Base-by-base conservation (phyloP, 805 yeast species). In the Kodamaea nitidulidarum region DNA sequence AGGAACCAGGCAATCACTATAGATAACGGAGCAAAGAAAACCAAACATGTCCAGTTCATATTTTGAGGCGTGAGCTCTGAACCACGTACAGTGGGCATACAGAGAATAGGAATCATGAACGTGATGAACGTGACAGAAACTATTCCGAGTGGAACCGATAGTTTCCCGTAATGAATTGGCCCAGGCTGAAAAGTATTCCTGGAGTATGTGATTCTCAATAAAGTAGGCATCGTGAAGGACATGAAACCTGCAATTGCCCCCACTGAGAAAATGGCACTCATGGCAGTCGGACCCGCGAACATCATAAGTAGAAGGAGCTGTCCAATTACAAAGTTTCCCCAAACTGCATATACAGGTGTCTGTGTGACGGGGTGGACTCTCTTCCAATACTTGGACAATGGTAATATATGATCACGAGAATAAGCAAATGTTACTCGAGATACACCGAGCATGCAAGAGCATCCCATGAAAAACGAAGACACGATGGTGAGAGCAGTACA, bases 161-260 rank as follows among this genome's bases (percentile, higher is more conserved):
- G 70, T 36, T 51, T 58, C 14, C 88, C 88, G 44, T 81, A 63
- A 54, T 73, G 65, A 81, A 84, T 80, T 4, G 87, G 87, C 2
- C 88, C 88, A 1, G 76, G 77, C 45, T 61, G 61, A 63, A 81
- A 81, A 1, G 65, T 60, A 24, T 70, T 61, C 40, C 74, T 60
- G 2, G 80, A 72, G 50, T 72, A 75, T 3, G 81, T 73, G 49
- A 78, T 73, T 52, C 78, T 75, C 42, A 81, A 67, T 6, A 76
- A 50, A 14, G 80, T 76, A 10, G 88, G 88, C 48, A 77, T 63
- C n/a, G 76, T 70, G 60, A 81, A 81, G 3, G 87, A 80, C 41
- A 81, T 70, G 50, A 80, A 80, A 0, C 83, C 76, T 10, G 83
- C 75, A 51, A 81, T 80, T 30, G 84, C 86, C 22, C 85, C 84